A percentile compares a stretch with the other conserved stretches of the same genome.
These are phyloP conservation scores for Pseudogymnoascus verrucosus DNA, from an alignment of 2,329 filamentous ascomycete genomes.

Conservation along the genomic window DNA sequence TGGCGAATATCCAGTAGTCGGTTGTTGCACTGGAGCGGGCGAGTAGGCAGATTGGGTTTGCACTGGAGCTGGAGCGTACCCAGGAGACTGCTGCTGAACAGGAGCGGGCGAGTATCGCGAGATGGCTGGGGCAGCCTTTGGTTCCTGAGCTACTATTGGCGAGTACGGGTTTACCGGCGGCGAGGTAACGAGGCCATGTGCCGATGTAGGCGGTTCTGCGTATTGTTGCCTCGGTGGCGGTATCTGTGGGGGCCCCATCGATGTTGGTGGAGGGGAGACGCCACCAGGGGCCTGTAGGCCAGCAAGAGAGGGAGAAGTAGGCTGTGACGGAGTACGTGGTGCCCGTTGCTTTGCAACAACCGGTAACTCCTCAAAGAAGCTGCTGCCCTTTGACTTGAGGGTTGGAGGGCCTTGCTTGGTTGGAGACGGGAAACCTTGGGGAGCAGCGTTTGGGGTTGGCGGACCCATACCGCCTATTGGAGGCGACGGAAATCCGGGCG, in stretches of 20 bases:
- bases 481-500: constrained; percentile 18
- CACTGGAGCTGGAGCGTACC: constrained; percentile 15
- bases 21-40: constrained; percentile 38
- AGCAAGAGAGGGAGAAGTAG: constrained; percentile 16
- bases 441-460: constrained; percentile 4
- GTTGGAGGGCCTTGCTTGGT: constrained; percentile 6
- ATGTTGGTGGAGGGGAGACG: constrained; percentile 15
- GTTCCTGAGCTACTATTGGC: constrained; percentile 13
- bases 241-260: constrained; percentile 15
- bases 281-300: constrained; percentile 19
- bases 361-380: constrained; percentile 75
- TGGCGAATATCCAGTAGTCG: constrained; percentile 19
- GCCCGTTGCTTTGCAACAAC: constrained; percentile 51
- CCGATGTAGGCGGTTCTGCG: constrained; percentile 11
- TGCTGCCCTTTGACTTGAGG: constrained; percentile 34
- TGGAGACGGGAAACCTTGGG: background rate
- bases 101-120: background rate
- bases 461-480: constrained; percentile 15
- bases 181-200: constrained; percentile 24
- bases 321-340: constrained; percentile 35
- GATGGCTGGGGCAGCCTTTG: constrained; percentile 18
- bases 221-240: constrained; percentile 14
- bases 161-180: constrained; percentile 27
- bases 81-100: constrained; percentile 13
- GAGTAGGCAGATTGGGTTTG: constrained; percentile 50